Conservation (phyloP, 257 asterid species). For the Prunella vulgaris region DNA sequence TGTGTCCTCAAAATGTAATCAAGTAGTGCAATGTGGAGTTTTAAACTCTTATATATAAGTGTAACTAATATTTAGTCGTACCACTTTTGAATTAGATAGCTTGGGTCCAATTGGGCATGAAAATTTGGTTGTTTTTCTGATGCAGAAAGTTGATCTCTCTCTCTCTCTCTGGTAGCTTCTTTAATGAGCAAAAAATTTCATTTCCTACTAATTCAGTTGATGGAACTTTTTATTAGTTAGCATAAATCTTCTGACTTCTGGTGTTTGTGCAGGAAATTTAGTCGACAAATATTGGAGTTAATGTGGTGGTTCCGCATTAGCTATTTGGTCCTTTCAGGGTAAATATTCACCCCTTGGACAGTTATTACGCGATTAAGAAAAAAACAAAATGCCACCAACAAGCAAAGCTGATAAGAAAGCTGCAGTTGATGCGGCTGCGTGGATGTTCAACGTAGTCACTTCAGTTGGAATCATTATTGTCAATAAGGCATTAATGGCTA, state of each 20-base stretch:
- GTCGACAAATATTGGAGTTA: conserved; percentile 23
- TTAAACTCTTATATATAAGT: neutral
- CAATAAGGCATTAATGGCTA: conserved; percentile 97
- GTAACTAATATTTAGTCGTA: neutral
- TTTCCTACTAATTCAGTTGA: neutral
- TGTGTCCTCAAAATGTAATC: neutral
- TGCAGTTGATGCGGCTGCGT: conserved; percentile 82
- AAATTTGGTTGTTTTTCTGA: neutral
- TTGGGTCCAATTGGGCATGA: neutral
- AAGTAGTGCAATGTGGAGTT: neutral
- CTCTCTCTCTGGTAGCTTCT: neutral
- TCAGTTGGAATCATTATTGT: conserved; percentile 95
- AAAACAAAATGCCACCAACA: conserved; percentile 65
- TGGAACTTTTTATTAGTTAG: neutral
- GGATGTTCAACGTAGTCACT: conserved; percentile 95
- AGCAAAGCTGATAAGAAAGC: conserved; percentile 96
- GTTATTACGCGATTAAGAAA: conserved; percentile 19
- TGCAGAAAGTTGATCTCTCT: neutral
- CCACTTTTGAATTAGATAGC: neutral
- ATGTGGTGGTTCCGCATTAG: conserved; percentile 33
- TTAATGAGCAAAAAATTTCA: neutral
- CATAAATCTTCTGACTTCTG: neutral
- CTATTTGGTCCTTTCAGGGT: conserved; percentile 45
- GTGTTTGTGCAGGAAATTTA: conserved; percentile 26
- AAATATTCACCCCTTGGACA: conserved; percentile 32